Conservation (phyloP, 495 filamentous ascomycete genomes). For the Rostrohypoxylon terebratum region DNA sequence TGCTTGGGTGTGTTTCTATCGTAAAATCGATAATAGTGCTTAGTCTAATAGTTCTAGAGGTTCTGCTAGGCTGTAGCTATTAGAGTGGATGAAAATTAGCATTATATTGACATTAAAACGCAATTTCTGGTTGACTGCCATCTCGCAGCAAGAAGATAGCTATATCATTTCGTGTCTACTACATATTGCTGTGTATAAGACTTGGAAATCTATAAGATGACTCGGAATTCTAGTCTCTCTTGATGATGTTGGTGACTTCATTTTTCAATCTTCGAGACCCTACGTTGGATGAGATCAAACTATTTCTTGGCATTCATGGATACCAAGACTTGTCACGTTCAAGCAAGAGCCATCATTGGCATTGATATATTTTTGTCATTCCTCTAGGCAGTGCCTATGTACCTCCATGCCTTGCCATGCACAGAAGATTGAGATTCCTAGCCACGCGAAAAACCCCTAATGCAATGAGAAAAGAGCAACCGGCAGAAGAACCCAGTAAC, state of each 20-base stretch:
- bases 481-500: slow-evolving; percentile 49
- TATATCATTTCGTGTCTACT: too few species aligned
- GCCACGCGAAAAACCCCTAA: slow-evolving; percentile 50
- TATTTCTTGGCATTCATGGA: background rate
- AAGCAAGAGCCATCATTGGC: slow-evolving; percentile 23
- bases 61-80: too few species aligned
- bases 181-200: too few species aligned
- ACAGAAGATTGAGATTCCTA: slow-evolving; percentile 47
- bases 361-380: slow-evolving; percentile 51
- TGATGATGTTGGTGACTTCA: background rate
- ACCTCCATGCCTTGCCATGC: slow-evolving; percentile 50
- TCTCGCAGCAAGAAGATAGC: too few species aligned
- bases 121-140: too few species aligned
- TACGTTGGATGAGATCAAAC: background rate
- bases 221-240: background rate
- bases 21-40: background rate
- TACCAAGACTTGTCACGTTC: slow-evolving; percentile 11
- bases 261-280: too few species aligned
- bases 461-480: slow-evolving; percentile 50
- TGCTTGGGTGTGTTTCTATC: background rate
- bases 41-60: background rate
- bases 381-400: slow-evolving; percentile 47
- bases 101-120: background rate
- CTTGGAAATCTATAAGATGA: background rate
- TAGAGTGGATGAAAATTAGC: too few species aligned